Evolutionary conservation across 257 asterid species (phyloP).

Genomic region (Leonotis leonurus): DNA sequence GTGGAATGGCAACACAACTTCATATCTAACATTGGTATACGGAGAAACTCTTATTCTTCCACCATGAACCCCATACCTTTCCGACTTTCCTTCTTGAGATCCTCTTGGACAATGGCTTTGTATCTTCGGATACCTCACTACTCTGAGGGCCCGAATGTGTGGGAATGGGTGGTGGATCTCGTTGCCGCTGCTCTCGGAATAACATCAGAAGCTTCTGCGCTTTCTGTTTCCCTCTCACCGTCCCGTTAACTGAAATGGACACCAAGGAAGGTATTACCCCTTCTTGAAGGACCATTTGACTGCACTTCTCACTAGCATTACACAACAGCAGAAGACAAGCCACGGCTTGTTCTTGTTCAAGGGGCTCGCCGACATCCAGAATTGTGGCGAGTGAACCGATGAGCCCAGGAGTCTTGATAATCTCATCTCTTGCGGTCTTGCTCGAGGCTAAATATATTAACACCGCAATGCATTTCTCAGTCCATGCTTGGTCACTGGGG

Average conservation of each 20-base stretch:
- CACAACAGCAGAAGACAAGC: conserved; percentile 76
- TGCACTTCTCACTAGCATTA: conserved; percentile 64
- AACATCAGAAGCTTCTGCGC: conserved; percentile 94
- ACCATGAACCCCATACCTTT: conserved; percentile 54
- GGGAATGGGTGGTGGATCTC: conserved; percentile 49
- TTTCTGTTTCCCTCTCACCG: conserved; percentile 86
- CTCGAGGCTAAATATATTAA: conserved; percentile 65
- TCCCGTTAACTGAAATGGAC: conserved; percentile 83
- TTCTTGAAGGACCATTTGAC: conserved; percentile 92
- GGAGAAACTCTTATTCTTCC: conserved; percentile 71
- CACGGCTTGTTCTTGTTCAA: conserved; percentile 91
- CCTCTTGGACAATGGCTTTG: conserved; percentile 59
- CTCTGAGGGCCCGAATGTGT: conserved; percentile 24
- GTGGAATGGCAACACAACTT: conserved; percentile 8
- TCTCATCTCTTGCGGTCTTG: conserved; percentile 57
- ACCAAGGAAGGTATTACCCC: conserved; percentile 92
- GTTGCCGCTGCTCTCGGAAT: conserved; percentile 86
- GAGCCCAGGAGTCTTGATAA: conserved; percentile 44
- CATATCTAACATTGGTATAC: conserved; percentile 55
- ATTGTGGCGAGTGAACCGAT: conserved; percentile 50
- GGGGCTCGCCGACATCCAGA: conserved; percentile 66
- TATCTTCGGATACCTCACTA: conserved; percentile 31
- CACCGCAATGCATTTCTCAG: conserved; percentile 81
- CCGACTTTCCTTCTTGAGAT: conserved; percentile 62
- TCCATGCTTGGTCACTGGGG: conserved; percentile 49